These are phyloP conservation scores for Zygnema circumcarinatum DNA, from an alignment of 139 green algal genomes.

Conservation along the genomic window DNA sequence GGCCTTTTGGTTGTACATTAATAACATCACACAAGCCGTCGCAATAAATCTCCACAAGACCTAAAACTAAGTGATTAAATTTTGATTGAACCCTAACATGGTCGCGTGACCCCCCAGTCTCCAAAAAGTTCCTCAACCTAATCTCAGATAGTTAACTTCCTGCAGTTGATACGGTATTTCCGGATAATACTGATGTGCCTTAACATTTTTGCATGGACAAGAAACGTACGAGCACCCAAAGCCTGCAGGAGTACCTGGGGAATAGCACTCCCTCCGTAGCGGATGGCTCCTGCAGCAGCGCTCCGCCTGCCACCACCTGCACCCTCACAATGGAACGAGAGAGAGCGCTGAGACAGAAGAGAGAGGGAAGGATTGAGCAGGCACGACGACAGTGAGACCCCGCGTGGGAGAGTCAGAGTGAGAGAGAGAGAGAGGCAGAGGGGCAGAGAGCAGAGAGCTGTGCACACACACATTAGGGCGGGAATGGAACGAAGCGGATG, in stretches of 20 bases:
- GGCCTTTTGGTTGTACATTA: too few relatives aligned
- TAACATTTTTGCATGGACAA: not conserved
- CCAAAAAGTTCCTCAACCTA: not conserved
- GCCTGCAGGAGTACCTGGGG: too few relatives aligned
- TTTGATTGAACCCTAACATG: not conserved
- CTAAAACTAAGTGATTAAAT: not conserved
- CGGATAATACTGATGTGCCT: not conserved
- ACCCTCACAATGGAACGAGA: not conserved
- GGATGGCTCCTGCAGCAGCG: not conserved
- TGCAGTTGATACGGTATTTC: too few relatives aligned
- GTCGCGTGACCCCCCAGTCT: not conserved
- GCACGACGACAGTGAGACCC: not conserved
- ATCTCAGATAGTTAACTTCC: not conserved
- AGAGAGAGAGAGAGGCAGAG: not conserved
- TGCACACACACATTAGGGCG: not conserved
- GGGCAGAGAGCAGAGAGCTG: not conserved
- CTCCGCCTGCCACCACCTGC: not conserved
- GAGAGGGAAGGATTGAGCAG: not conserved
- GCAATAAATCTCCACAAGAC: too few relatives aligned
- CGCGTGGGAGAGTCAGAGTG: not conserved
- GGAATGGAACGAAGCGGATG: not conserved
- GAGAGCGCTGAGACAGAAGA: not conserved
- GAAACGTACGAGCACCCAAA: too few relatives aligned
- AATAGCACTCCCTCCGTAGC: not conserved
- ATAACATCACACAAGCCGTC: too few relatives aligned